These are phyloP conservation scores for Colletotrichum truncatum DNA, from an alignment of 2,329 filamentous ascomycete species.

Conservation along the genomic window DNA sequence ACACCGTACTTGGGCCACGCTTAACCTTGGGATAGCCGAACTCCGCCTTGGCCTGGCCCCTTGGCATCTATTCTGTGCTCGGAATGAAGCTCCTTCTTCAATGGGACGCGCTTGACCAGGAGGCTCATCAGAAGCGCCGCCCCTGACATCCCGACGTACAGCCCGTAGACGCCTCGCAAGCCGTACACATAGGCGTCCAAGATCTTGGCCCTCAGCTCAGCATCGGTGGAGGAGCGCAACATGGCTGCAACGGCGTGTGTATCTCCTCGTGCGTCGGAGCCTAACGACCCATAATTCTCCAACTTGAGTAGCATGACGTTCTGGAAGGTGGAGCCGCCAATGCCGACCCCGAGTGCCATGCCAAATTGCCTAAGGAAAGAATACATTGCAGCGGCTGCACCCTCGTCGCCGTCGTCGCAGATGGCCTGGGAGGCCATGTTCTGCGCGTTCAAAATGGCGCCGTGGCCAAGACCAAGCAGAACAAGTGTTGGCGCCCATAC, in stretches of 20 bases:
- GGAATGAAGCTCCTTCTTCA: not conserved
- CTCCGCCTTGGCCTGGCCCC: not conserved
- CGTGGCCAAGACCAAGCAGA: constrained; percentile 24
- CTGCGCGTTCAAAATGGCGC: constrained; percentile 28
- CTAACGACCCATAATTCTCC: not conserved
- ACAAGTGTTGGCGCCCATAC: constrained; percentile 21
- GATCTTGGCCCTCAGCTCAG: not conserved
- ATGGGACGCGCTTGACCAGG: not conserved
- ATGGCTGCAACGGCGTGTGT: not conserved
- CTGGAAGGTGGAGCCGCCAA: constrained; percentile 20
- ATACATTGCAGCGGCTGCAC: constrained; percentile 1
- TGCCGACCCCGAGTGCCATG: constrained; percentile 17
- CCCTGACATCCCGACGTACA: not conserved
- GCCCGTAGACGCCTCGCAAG: not conserved
- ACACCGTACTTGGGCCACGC: not conserved
- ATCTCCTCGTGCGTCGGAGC: not conserved
- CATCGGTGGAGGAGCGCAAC: not conserved
- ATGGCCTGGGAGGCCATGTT: constrained; percentile 26
- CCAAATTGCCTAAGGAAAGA: constrained; percentile 21
- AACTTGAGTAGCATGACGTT: constrained; percentile 27
- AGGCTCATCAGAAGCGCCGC: not conserved
- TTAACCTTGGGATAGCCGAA: not conserved
- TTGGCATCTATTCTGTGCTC: not conserved
- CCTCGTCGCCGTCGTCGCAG: not conserved
- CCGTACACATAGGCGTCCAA: not conserved